These are phyloP conservation scores for Globomyces sp. DNA, from an alignment of 371 early-diverging fungal genomes.

Conservation along the genomic window DNA sequence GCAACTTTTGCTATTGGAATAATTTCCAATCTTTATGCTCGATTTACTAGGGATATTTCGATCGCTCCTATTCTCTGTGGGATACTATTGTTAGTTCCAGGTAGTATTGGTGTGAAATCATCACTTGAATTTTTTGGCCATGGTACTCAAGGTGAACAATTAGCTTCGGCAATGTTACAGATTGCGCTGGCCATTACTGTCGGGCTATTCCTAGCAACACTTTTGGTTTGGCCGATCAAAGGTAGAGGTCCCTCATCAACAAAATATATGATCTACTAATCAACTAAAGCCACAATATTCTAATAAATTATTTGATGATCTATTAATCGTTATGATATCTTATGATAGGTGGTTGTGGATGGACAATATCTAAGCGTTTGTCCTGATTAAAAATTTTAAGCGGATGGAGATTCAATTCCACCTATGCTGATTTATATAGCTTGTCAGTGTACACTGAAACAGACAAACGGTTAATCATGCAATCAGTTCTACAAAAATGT, in stretches of 20 bases:
- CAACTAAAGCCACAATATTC: neutral
- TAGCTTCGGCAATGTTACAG: constrained; percentile 6
- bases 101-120: constrained; percentile 53
- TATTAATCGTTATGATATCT: too few species aligned
- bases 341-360: too few species aligned
- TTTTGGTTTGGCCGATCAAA: constrained; percentile 51
- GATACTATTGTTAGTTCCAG: constrained; percentile 56
- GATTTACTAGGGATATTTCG: constrained; percentile 50
- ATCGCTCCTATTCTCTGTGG: constrained; percentile 55
- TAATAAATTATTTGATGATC: too few species aligned
- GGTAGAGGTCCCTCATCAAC: constrained; percentile 26
- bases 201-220: constrained; percentile 55
- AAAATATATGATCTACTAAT: constrained; percentile 35
- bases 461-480: too few species aligned
- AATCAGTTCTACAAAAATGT: too few species aligned
- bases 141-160: constrained; percentile 20
- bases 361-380: too few species aligned
- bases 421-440: too few species aligned
- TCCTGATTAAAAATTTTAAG: too few species aligned
- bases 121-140: constrained; percentile 46
- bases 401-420: too few species aligned
- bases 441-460: too few species aligned
- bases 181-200: constrained; percentile 41
- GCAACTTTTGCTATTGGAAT: constrained; percentile 38
- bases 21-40: constrained; percentile 43